Evolutionary conservation across 2,329 filamentous ascomycete genomes (phyloP).

Genomic region (Thielaviopsis cerberus): DNA sequence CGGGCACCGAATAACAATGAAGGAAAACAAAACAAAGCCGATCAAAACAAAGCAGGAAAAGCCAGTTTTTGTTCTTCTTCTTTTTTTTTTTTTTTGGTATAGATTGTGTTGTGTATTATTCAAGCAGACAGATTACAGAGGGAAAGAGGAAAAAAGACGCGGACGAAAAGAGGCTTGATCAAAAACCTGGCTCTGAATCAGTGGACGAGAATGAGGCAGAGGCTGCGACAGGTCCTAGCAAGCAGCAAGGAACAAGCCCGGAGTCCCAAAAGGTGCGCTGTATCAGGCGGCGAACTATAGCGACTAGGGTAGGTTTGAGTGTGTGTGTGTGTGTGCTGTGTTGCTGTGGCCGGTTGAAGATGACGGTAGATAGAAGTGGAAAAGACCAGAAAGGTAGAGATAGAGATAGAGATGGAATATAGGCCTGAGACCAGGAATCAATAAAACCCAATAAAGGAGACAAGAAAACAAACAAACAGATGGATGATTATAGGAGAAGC

Average conservation of each 20-base stretch:
- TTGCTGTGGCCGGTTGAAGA: not conserved
- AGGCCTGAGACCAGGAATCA: not conserved
- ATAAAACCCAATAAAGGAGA: not conserved
- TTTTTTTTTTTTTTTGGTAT: no score
- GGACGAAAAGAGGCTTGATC: not conserved
- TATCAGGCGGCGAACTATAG: not conserved
- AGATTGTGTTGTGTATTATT: no score
- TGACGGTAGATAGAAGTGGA: not conserved
- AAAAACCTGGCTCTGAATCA: not conserved
- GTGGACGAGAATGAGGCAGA: not conserved
- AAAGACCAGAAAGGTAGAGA: not conserved
- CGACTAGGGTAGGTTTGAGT: constrained; percentile 3
- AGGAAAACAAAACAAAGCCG: not conserved
- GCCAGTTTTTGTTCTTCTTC: not conserved
- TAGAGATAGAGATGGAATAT: not conserved
- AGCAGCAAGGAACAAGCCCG: not conserved
- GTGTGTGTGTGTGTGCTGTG: not conserved
- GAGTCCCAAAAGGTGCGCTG: not conserved
- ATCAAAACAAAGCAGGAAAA: not conserved
- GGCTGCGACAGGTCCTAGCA: not conserved
- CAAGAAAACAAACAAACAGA: not conserved
- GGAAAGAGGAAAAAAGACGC: not conserved
- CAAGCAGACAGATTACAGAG: not conserved
- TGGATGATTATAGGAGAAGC: not conserved
- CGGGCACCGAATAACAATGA: not conserved